A percentile compares a stretch with the other conserved stretches of the same genome.
phyloP scores from a whole-genome alignment of 1,284 basidiomycete genomes.

The Sporisorium iseilematis-ciliati region DNA sequence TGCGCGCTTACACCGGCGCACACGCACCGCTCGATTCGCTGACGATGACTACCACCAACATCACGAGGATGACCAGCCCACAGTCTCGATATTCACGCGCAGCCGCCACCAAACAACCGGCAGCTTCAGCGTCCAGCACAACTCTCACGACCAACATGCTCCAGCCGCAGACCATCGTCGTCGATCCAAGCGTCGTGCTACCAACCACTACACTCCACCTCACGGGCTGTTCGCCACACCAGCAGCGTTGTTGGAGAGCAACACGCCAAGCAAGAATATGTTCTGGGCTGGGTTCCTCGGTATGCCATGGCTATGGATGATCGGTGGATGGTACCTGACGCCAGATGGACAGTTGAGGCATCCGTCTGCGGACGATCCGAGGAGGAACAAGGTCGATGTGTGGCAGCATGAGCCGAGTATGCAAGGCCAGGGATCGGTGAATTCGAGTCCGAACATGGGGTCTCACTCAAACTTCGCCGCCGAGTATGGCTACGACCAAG shows the following conservation, averaged over 20 bases:
- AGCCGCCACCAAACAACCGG: slow-evolving; percentile 23
- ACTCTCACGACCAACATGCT: slow-evolving; percentile 15
- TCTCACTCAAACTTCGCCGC: slow-evolving; percentile 12
- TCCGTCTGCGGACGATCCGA: slow-evolving; percentile 23
- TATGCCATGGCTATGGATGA: slow-evolving; percentile 66
- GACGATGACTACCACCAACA: slow-evolving; percentile 21
- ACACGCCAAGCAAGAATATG: slow-evolving; percentile 49
- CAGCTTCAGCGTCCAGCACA: slow-evolving; percentile 25
- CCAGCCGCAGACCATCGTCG: not conserved
- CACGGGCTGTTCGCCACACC: slow-evolving; percentile 27
- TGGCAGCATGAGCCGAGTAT: slow-evolving; percentile 57
- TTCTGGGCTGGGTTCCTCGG: slow-evolving; percentile 63
- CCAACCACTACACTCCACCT: slow-evolving; percentile 3
- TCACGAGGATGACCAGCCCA: slow-evolving; percentile 13
- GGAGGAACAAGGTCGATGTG: slow-evolving; percentile 35
- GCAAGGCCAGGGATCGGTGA: slow-evolving; percentile 19
- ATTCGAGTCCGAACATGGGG: slow-evolving; percentile 20
- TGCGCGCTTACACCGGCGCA: slow-evolving; percentile 31
- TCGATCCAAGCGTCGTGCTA: slow-evolving; percentile 17
- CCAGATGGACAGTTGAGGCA: slow-evolving; percentile 38
- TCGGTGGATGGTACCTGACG: slow-evolving; percentile 59
- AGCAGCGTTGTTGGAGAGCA: slow-evolving; percentile 34
- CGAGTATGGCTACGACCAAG: slow-evolving; percentile 11
- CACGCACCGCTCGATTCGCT: slow-evolving; percentile 43
- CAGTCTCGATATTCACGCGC: slow-evolving; percentile 44